Percentiles rank a stretch among this genome's conserved stretches.
These are phyloP conservation scores for Penicillium paradoxum DNA, from an alignment of 495 filamentous ascomycete species.

Conservation along the genomic window DNA sequence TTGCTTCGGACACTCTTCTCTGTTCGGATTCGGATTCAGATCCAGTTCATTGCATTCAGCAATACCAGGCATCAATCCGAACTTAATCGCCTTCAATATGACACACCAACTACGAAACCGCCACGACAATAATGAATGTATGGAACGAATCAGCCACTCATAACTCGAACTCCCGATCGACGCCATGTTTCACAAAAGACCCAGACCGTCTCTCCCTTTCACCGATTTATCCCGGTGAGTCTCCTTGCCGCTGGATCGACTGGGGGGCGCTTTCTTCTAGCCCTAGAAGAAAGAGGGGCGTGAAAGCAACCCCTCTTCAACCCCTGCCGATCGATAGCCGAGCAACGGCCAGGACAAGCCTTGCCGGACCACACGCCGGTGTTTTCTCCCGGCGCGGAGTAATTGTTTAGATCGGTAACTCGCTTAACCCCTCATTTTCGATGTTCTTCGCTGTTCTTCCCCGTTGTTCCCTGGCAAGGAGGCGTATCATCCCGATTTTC, in stretches of 20 bases:
- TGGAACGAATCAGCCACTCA: conserved; percentile 1
- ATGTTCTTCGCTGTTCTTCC: not conserved
- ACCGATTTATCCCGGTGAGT: not conserved
- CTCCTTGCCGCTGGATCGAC: conserved; percentile 5
- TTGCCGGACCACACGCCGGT: conserved; percentile 8
- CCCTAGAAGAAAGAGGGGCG: conserved; percentile 3
- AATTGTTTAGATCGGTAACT: not conserved
- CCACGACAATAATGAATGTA: not conserved
- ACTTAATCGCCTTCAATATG: not conserved
- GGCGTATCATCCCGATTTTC: not conserved
- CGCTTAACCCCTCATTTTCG: not conserved
- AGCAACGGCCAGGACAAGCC: conserved; percentile 7
- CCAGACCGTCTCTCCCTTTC: not conserved
- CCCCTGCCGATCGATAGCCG: conserved; percentile 4
- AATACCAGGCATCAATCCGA: not conserved
- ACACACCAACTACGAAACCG: not conserved
- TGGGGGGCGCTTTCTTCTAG: not conserved
- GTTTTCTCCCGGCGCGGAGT: not conserved
- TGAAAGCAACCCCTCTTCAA: conserved; percentile 4
- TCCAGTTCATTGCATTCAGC: not conserved
- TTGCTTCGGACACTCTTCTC: not conserved
- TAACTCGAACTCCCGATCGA: not conserved
- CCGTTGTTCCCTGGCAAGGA: not conserved
- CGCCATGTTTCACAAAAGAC: conserved; percentile 3
- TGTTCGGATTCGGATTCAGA: not conserved